These are phyloP conservation scores for Luvunga scandens DNA, from an alignment of 345 rosid genomes.

Conservation along the genomic window DNA sequence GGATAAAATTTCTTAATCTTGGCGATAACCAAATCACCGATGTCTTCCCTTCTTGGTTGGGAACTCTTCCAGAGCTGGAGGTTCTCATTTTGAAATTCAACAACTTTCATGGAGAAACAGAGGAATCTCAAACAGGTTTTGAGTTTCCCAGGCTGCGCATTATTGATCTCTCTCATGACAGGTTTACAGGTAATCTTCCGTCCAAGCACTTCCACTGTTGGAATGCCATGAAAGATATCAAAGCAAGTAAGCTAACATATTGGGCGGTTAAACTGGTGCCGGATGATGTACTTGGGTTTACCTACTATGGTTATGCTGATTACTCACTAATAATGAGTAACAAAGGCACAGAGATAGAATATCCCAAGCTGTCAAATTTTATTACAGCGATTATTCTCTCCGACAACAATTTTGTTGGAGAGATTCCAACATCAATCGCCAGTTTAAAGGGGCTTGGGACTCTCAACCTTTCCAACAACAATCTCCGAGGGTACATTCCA, in stretches of 20 bases:
- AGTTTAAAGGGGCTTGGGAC: not conserved
- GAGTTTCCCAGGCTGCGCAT: not conserved
- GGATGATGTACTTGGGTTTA: accelerated
- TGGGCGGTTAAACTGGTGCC: not conserved
- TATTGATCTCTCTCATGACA: not conserved
- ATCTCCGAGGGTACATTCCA: not conserved
- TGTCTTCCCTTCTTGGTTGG: constrained; percentile 4
- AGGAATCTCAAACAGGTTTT: not conserved
- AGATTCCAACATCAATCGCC: not conserved
- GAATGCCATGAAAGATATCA: not conserved
- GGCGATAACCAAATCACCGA: not conserved
- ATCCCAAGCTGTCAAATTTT: not conserved
- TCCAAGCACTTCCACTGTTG: not conserved
- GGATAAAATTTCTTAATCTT: not conserved
- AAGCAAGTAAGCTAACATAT: not conserved
- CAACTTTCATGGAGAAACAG: not conserved
- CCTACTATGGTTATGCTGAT: not conserved
- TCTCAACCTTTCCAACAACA: not conserved
- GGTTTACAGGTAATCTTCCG: not conserved
- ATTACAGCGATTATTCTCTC: not conserved
- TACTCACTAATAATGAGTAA: not conserved
- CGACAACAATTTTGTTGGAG: not conserved
- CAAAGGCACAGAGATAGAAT: not conserved
- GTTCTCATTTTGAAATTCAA: not conserved
- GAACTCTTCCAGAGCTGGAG: not conserved